A percentile compares a stretch with the other conserved stretches of the same genome.
These are phyloP conservation scores for Lecanoromycetidae sp. DNA, from an alignment of 2,329 filamentous ascomycete genomes.

Conservation along the genomic window DNA sequence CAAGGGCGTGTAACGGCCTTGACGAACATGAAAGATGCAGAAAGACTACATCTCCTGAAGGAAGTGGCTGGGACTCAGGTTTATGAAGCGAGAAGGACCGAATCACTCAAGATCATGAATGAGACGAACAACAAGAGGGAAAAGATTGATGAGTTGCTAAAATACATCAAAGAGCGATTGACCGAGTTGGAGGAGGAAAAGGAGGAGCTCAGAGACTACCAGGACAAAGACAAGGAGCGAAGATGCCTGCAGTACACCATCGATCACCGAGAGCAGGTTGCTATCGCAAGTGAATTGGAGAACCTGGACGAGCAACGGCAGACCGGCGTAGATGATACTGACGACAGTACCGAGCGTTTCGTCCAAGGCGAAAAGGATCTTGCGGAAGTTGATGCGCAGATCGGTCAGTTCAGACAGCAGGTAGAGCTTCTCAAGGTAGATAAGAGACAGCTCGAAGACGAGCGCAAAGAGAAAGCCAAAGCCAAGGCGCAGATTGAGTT, in stretches of 20 bases:
- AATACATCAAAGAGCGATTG: conserved; percentile 83
- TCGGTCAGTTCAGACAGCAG: conserved; percentile 67
- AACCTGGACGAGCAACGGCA: conserved; percentile 71
- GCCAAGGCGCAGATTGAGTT: conserved; percentile 75
- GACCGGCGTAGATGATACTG: conserved; percentile 71
- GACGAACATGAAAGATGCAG: conserved; percentile 97
- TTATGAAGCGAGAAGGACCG: conserved; percentile 81
- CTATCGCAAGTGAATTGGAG: conserved; percentile 64
- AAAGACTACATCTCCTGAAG: conserved; percentile 79
- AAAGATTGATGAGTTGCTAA: conserved; percentile 86
- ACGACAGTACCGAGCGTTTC: conserved; percentile 66
- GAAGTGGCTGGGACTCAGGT: conserved; percentile 98
- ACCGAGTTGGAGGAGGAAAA: conserved; percentile 92
- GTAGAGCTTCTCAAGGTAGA: conserved; percentile 78
- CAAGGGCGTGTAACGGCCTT: conserved; percentile 90
- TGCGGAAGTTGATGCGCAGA: conserved; percentile 61
- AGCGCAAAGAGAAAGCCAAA: conserved; percentile 71
- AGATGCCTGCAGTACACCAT: conserved; percentile 90
- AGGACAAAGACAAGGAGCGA: conserved; percentile 86
- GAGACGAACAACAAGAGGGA: conserved; percentile 90
- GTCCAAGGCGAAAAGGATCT: conserved; percentile 69
- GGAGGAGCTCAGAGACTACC: conserved; percentile 83
- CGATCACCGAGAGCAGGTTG: conserved; percentile 76
- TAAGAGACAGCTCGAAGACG: conserved; percentile 75
- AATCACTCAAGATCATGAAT: conserved; percentile 92